Base-by-base conservation (phyloP, 2,329 filamentous ascomycete genomes). In the Colletotrichum sp. region DNA sequence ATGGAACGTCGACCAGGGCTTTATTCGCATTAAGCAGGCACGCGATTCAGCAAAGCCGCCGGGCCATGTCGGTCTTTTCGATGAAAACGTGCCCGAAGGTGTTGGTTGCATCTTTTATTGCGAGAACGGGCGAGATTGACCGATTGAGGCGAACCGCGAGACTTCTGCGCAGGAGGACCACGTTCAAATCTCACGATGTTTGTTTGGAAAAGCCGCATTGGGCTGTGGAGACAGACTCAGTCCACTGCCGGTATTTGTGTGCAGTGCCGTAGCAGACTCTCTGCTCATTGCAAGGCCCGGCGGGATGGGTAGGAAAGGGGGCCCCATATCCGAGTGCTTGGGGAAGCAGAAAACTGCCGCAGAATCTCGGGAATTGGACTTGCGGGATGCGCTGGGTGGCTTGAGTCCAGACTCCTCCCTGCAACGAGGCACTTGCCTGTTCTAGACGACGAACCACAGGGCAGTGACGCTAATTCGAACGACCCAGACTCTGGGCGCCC, bases 1-100 rank as follows among this genome's bases (percentile, higher is more conserved):
- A 75, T 75, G 73, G 62, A 58, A 72, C 70, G 55, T 64, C n/a
- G 69, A 64, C 69, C 24, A 75, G 69, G 73, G 69, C 62, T 67
- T 9, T 74, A 55, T 58, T 72, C 69, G 64, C 28, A 28, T 21
- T 30, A 12, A 26, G 56, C 48, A 30, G 36, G 62, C 34, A 26
- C 56, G 48, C 38, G 73, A 72, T 48, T 72, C 73, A 62, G 69
- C 28, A 13, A 52, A 43, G 34, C 18, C n/a, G 16, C n/a, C 43
- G 21, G 43, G 56, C 52, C 12, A 61, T 32, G 64, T 68, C 73
- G 62, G 56, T 43, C 65, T 65, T 67, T 38, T 73, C 73, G 73
- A 73, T 38, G 13, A 4, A 68, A 72, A 52, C n/a, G 21, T 36
- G 13, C 26, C 73, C 62, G 70, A 75, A 21, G 10, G 9, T 12